Percentiles rank a stretch among this genome's conserved stretches.
phyloP scores from a whole-genome alignment of 2,329 filamentous ascomycete species.

The Claviceps sp. region DNA sequence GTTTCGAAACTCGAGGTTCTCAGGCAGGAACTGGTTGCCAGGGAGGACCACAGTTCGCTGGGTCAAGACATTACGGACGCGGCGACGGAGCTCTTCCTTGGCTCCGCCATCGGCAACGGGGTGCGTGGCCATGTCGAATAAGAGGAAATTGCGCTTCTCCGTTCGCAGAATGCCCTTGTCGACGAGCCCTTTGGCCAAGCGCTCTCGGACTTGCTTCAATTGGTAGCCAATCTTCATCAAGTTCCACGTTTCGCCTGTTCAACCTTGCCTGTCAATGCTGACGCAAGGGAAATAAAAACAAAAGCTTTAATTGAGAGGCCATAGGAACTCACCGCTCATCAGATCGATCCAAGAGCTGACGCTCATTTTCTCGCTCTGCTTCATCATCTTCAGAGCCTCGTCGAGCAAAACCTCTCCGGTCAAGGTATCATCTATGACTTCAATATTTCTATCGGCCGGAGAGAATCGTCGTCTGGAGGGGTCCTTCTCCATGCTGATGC shows the following conservation, averaged over 20 bases:
- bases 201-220: conserved; percentile 96
- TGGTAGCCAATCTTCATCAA: conserved; percentile 99
- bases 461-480: conserved; percentile 83
- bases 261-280: conserved; percentile 3
- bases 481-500: conserved; percentile 98
- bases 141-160: conserved; percentile 97
- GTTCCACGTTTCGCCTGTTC: conserved; percentile 92
- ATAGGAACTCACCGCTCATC: conserved; percentile 66
- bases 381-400: conserved; percentile 99
- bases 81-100: conserved; percentile 91
- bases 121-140: conserved; percentile 99
- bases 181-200: conserved; percentile 90
- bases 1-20: conserved; percentile 89
- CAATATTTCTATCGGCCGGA: conserved; percentile 83
- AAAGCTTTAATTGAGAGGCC: not conserved
- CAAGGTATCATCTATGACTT: conserved; percentile 91
- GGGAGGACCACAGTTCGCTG: conserved; percentile 88
- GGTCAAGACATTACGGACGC: conserved; percentile 84
- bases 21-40: conserved; percentile 76
- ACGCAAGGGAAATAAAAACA: not conserved
- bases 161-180: conserved; percentile 98
- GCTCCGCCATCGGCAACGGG: conserved; percentile 91
- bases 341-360: conserved; percentile 98
- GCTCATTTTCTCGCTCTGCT: conserved; percentile 99
- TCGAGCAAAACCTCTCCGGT: conserved; percentile 95